A percentile compares a stretch with the other conserved stretches of the same genome.
Evolutionary conservation across 257 asterid species (phyloP).

Genomic region (Jasminum sambac): DNA sequence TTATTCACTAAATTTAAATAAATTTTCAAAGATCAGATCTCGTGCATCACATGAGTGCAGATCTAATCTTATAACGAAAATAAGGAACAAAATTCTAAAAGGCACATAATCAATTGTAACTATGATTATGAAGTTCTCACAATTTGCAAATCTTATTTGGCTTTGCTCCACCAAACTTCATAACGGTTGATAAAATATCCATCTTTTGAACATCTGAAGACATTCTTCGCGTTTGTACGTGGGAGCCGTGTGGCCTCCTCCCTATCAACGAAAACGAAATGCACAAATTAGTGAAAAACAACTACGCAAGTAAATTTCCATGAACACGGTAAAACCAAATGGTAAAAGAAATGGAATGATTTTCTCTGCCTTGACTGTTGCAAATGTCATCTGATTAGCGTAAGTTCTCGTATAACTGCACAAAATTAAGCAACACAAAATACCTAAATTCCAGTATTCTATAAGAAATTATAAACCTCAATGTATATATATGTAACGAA

Average conservation of each 20-base stretch:
- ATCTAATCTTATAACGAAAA: no score
- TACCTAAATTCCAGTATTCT: neutral
- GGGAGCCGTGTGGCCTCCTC: conserved; percentile 48
- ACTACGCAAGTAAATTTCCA: neutral
- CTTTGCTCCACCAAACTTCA: no score
- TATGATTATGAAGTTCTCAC: no score
- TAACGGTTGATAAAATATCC: conserved; percentile 39
- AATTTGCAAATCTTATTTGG: no score
- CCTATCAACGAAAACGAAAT: conserved; percentile 15
- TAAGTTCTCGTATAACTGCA: conserved; percentile 37
- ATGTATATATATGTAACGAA: neutral
- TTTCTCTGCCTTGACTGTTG: conserved; percentile 44
- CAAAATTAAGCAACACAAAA: neutral
- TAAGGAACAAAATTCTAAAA: neutral
- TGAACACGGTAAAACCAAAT: neutral
- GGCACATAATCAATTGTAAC: neutral
- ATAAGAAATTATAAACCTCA: neutral
- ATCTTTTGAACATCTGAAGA: conserved; percentile 46
- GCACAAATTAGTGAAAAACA: neutral
- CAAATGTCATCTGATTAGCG: conserved; percentile 47
- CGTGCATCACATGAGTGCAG: no score
- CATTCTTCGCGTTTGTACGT: conserved; percentile 32
- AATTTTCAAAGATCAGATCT: no score
- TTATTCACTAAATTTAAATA: no score
- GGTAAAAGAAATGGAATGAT: neutral